Base-by-base conservation (phyloP, 208 protist genomes). In the Crithidia mellificae region DNA sequence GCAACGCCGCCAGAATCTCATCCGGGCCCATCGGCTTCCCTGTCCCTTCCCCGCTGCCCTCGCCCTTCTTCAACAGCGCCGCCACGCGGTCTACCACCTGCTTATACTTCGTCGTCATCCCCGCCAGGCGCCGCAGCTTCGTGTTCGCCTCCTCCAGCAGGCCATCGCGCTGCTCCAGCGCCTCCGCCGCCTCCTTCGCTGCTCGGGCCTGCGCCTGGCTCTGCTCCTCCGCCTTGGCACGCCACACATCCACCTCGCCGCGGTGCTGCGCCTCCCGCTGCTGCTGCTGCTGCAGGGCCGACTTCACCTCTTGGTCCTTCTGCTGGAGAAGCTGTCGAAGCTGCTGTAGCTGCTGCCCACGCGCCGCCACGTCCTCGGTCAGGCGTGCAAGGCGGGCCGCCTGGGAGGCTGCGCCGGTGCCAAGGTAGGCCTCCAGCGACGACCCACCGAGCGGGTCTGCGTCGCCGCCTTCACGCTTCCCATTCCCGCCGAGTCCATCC, bases 291-390 rank as follows among this genome's bases (percentile, higher is more conserved):
- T 87, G 82, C 50, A 90, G 71, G 7, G 67, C 30, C 27, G 69
- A 52, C 61, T 78, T 80, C 30, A 90, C 57, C 41, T 88, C 84
- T 25, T 68, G 68, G n/a, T 90, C 84, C 32, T 85, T 86, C 29
- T 77, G 78, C 20, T 85, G 76, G 9, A 93, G 63, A 9, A 87
- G 73, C 43, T 86, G 70, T 2, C 87, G 87, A 29, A 93, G 75
- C 27, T 72, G 72, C 24, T 74, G 72, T 1, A 93, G 69, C 57
- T 88, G 84, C 24, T 43, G 38, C 41, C 67, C 43, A 0, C 61
- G 66, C 6, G 49, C 50, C 17, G 69, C 58, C n/a, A 77, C 55
- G 29, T 85, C 79, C 2, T 72, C 74, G 2, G 36, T 66, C 36
- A 83, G 69, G 6, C 70, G 66, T n/a, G 72, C 62, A 12, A 81